Base-by-base conservation (phyloP, 2,329 filamentous ascomycete genomes). In the Whalleya microplaca region DNA sequence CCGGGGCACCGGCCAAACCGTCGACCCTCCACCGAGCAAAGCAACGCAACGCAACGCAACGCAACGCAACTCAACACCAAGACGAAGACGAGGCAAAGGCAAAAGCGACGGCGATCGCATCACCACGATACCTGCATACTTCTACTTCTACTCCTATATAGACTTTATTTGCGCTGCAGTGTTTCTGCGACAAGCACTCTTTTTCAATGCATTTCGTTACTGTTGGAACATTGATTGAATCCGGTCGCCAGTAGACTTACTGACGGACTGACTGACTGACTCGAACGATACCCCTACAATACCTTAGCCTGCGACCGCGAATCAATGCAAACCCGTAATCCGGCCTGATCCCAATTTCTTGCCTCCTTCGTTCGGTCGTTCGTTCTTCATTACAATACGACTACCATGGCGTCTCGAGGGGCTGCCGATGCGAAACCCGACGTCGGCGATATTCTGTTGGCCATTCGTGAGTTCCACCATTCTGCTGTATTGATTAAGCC, bases 361-460 rank as follows among this genome's bases (percentile, higher is more conserved):
- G 41, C 40, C 41, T 27, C 49, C 45, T 54, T 51, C 14, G 32
- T 37, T 37, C 32, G n/a, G n/a, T n/a, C n/a, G n/a, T n/a, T n/a
- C n/a, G n/a, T n/a, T n/a, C n/a, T 29, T 29, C 52, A 50, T 44
- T 29, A 18, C 41, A 45, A 23, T n/a, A 51, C 50, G 54, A 29
- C 16, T 61, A 73, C 58, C 62, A 79, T 80, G 80, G 78, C 79
- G 65, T 73, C 77, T 58, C 75, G 73, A 69, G 57, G 69, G 63
- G 67, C 76, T 56, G 75, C 72, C 58, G 75, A 79, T 58, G 61
- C 70, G 60, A 80, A 77, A 72, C 86, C 84, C 68, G 84, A 86
- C 23, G 78, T 84, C 62, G 88, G 88, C 72, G 86, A 90, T 67
- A 83, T 86, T 53, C 76, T 91, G 65, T 73, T 90, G 64, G 88